Base-by-base conservation (phyloP, 192 early-diverging fungal genomes). In the Podila epigama region DNA sequence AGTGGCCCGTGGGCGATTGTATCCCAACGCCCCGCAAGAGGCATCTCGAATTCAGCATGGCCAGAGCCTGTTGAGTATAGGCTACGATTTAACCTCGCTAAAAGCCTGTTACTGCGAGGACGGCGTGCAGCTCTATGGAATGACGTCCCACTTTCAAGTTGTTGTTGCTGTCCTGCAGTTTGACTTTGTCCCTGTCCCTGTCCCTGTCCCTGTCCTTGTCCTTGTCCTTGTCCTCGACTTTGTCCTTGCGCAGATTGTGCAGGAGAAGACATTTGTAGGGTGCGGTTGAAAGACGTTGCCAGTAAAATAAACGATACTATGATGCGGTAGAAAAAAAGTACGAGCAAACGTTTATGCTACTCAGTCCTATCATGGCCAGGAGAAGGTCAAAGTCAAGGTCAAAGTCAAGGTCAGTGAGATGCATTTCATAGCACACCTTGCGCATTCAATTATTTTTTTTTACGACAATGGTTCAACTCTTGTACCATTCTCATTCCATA, bases 1-100 rank as follows among this genome's bases (percentile, higher is more conserved):
- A 72, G 48, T 11, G 64, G 63, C 71, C 71, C 66, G 25, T 75
- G 71, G 3, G 65, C 58, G 27, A 65, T 35, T 42, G 67, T 20
- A 22, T 75, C 71, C 71, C 71, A 75, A n/a, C 71, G 64, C 22
- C 60, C 60, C 52, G 51, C 58, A 0, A 75, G 60, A 0, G 51
- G 65, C 3, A 27, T 60, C 40, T 68, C 71, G 44, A 62, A 63
- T 25, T 75, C 71, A 1, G 71, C 61, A 27, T 32, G 58, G 60
- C 52, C 58, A 18, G 22, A 56, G 33, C 34, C 5, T 29, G 25
- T 39, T 20, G 18, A 13, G 25, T 20, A 22, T 51, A 20, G 2
- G 37, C 29, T 15, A 50, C 57, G 20, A 41, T 34, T 33, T 44
- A 4, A n/a, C 29, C 40, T 44, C 37, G 59, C 7, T 62, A 60